A percentile compares a stretch with the other conserved stretches of the same genome.
These are phyloP conservation scores for Aspergillus leporis DNA, from an alignment of 495 filamentous ascomycete species.

Conservation along the genomic window DNA sequence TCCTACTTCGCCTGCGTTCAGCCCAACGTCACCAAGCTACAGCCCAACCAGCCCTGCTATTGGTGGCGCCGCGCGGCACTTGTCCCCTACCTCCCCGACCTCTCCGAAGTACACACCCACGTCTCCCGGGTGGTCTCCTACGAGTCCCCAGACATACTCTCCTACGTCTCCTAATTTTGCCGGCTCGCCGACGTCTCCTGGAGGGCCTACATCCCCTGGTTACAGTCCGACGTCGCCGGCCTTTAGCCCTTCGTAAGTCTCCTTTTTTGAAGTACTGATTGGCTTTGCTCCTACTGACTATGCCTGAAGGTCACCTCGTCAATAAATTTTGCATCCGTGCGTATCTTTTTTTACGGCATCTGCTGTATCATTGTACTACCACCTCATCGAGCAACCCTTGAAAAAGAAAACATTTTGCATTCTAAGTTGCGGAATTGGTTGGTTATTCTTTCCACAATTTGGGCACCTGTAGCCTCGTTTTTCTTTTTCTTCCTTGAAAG, in stretches of 20 bases:
- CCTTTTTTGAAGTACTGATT: neutral
- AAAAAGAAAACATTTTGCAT: conserved; percentile 44
- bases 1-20: conserved; percentile 59
- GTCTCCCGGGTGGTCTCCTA: conserved; percentile 69
- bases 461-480: conserved; percentile 32
- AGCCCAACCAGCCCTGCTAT: conserved; percentile 68
- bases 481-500: conserved; percentile 24
- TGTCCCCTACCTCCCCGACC: conserved; percentile 68
- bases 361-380: conserved; percentile 46
- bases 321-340: conserved; percentile 31
- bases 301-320: conserved; percentile 50
- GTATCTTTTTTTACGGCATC: conserved; percentile 24
- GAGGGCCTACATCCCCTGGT: conserved; percentile 53
- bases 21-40: conserved; percentile 62
- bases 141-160: conserved; percentile 70
- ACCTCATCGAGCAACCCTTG: conserved; percentile 21
- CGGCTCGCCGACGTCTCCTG: conserved; percentile 56
- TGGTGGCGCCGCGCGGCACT: conserved; percentile 43
- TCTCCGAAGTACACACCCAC: conserved; percentile 76
- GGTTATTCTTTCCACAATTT: conserved; percentile 44
- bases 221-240: conserved; percentile 58
- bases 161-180: conserved; percentile 73
- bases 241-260: conserved; percentile 47
- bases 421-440: conserved; percentile 43
- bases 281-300: conserved; percentile 21